Evolutionary conservation across 2,329 filamentous ascomycete genomes (phyloP).

Genomic region (Dactylella cylindrospora): DNA sequence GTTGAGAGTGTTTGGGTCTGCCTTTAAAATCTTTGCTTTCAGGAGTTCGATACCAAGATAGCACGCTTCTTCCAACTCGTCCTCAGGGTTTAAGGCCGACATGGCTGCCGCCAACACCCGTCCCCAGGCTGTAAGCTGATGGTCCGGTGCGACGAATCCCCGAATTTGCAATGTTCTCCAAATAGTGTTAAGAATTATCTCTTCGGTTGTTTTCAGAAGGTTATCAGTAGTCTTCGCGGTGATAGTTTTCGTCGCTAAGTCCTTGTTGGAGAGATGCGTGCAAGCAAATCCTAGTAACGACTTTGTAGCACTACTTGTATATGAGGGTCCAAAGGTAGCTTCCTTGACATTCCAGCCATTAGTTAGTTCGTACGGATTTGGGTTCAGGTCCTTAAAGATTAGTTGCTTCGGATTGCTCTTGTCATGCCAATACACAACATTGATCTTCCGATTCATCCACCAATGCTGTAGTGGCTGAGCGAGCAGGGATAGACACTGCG

Average conservation of each 20-base stretch:
- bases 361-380: slow-evolving; percentile 60
- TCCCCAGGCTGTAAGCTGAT: slow-evolving; percentile 82
- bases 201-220: slow-evolving; percentile 64
- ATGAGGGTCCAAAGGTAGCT: slow-evolving; percentile 53
- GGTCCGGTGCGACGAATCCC: slow-evolving; percentile 76
- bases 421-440: slow-evolving; percentile 82
- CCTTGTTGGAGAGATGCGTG: slow-evolving; percentile 66
- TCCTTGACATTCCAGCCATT: slow-evolving; percentile 74
- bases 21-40: slow-evolving; percentile 74
- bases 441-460: slow-evolving; percentile 76
- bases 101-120: slow-evolving; percentile 73
- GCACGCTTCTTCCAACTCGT: slow-evolving; percentile 71
- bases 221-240: slow-evolving; percentile 57
- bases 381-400: slow-evolving; percentile 60
- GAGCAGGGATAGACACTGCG: slow-evolving; percentile 74
- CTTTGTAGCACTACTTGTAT: slow-evolving; percentile 5
- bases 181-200: slow-evolving; percentile 72
- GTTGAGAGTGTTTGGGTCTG: slow-evolving; percentile 61
- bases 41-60: slow-evolving; percentile 85
- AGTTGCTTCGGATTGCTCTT: slow-evolving; percentile 68
- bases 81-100: slow-evolving; percentile 61
- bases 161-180: slow-evolving; percentile 89
- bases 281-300: slow-evolving; percentile 61
- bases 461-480: slow-evolving; percentile 79
- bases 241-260: slow-evolving; percentile 70